Base-by-base conservation (phyloP, 1,284 basidiomycete genomes). In the Apiotrichum gracile region DNA sequence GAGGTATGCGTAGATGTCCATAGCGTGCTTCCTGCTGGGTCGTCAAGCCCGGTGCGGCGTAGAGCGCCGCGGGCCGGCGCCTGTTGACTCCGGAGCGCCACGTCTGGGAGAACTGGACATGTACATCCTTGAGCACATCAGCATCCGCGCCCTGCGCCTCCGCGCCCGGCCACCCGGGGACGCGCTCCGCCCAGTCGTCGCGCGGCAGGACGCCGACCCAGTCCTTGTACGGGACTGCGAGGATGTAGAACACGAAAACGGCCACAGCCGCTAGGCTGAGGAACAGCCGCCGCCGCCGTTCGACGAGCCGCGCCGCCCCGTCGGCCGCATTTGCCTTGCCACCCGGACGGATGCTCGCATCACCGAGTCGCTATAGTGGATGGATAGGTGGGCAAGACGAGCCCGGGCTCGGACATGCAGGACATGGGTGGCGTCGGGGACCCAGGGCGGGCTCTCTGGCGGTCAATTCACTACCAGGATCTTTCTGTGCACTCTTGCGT, bases 21-120 rank as follows among this genome's bases (percentile, higher is more conserved):
- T 76, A 76, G 21, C 74, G 61, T 17, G 46, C 37, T 37, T 57
- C 43, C 60, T 76, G 72, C 10, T 59, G 49, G 5, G 39, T 29
- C 1, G 67, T 69, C 31, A 76, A 59, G 4, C 54, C 47, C 3
- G 67, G 69, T 13, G 60, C 47, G 9, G 57, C 41, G 51, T 68
- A 68, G 10, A 76, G 52, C 5, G 66, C 64, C 29, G 48, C 31
- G 9, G 58, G 63, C 5, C 53, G 50, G 4, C 39, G 10, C 2
- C 22, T 13, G 19, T n/a, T 6, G n/a, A 21, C 25, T 35, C 45
- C 25, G 3, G 39, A 26, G 1, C 47, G 43, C 46, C 64, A 68
- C 16, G 52, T 46, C 16, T 39, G 12, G 7, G 51, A 34, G n/a
- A 66, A 57, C 9, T 52, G 49, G 17, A 33, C 25, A 25, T 51